These are phyloP conservation scores for Leccinum pachyderme DNA, from an alignment of 1,284 basidiomycete genomes.

Conservation along the genomic window DNA sequence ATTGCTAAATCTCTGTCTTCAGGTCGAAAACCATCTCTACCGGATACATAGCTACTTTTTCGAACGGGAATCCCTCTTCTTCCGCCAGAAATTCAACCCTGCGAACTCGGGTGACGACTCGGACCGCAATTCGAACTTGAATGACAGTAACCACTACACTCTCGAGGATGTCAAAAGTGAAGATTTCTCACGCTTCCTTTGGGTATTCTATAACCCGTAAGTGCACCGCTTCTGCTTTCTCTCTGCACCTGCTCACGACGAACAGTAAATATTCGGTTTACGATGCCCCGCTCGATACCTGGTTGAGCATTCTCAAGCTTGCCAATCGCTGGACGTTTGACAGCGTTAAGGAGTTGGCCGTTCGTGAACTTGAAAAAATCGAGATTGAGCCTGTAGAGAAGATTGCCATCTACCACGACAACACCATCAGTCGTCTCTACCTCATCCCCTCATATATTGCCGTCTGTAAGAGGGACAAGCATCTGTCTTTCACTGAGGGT, in stretches of 20 bases:
- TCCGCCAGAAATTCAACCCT: constrained; percentile 42
- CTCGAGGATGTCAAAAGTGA: constrained; percentile 45
- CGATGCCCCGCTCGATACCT: constrained; percentile 47
- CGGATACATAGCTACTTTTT: constrained; percentile 58
- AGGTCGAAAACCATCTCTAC: constrained; percentile 50
- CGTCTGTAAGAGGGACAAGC: constrained; percentile 45
- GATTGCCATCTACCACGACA: constrained; percentile 49
- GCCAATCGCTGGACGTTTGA: constrained; percentile 49
- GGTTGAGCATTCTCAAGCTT: constrained; percentile 50
- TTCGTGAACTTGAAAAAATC: constrained; percentile 48
- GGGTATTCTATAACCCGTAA: constrained; percentile 67
- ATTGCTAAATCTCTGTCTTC: constrained; percentile 11
- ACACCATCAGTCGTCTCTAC: constrained; percentile 44
- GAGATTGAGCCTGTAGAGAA: constrained; percentile 45
- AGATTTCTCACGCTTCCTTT: constrained; percentile 55
- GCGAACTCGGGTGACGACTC: constrained; percentile 35
- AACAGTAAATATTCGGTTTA: constrained; percentile 55
- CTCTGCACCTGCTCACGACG: constrained; percentile 9
- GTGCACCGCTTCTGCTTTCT: constrained; percentile 22
- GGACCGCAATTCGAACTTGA: constrained; percentile 38
- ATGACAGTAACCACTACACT: constrained; percentile 41
- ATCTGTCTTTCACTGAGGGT: constrained; percentile 47
- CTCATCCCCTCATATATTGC: constrained; percentile 47
- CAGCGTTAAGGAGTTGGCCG: constrained; percentile 46
- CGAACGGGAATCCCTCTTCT: constrained; percentile 53